A percentile compares a stretch with the other conserved stretches of the same genome.
These are phyloP conservation scores for Aspergillus kassunensis DNA, from an alignment of 495 filamentous ascomycete genomes.

Conservation along the genomic window DNA sequence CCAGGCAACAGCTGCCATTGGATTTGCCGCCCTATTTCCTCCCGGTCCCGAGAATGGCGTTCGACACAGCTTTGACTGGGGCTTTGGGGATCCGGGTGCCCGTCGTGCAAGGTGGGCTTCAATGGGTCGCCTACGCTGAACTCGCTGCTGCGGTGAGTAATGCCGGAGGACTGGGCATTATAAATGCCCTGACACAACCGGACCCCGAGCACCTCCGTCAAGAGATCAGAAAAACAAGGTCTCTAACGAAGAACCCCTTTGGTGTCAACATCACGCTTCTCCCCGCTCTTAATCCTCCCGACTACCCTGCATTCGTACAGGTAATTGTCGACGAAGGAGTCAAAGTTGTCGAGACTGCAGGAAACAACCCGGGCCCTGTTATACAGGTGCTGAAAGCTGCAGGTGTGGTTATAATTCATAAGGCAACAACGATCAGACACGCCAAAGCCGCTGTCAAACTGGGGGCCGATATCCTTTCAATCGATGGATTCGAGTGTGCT, in stretches of 20 bases:
- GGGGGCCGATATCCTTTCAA: conserved; percentile 92
- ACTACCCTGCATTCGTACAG: conserved; percentile 89
- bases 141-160: no score
- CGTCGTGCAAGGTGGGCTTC: no score
- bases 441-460: conserved; percentile 89
- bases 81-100: no score
- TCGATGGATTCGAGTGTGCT: conserved; percentile 97
- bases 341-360: conserved; percentile 93
- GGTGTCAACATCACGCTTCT: conserved; percentile 96
- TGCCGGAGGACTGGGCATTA: no score
- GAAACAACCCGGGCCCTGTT: conserved; percentile 88
- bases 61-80: no score
- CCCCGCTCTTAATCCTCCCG: conserved; percentile 79
- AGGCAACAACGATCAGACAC: conserved; percentile 95
- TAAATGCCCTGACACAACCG: conserved; percentile 90
- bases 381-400: conserved; percentile 84
- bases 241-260: conserved; percentile 85
- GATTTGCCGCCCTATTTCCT: no score
- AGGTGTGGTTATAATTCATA: conserved; percentile 79
- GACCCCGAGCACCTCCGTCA: conserved; percentile 87
- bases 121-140: no score
- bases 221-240: conserved; percentile 83
- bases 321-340: conserved; percentile 91
- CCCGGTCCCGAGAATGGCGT: no score
- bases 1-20: no score